Base-by-base conservation (phyloP, 2,329 filamentous ascomycete genomes). In the Xylariaceae sp. region DNA sequence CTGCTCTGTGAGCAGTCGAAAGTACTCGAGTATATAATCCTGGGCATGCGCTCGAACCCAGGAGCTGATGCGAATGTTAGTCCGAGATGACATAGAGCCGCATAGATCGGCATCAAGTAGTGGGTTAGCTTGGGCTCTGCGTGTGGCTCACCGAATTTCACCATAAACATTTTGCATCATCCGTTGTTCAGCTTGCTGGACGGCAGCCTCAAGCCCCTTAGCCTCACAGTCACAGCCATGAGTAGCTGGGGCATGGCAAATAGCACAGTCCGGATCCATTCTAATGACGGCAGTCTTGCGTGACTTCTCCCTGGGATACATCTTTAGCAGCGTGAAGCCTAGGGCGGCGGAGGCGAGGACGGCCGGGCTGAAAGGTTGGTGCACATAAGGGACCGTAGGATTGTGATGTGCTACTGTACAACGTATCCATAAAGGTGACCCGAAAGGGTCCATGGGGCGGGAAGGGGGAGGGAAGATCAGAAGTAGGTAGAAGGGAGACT, bases 201-300 rank as follows among this genome's bases (percentile, higher is more conserved):
- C 75, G 56, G 84, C 83, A 54, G 79, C 71, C 61, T 86, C 83
- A 32, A 87, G 75, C 31, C 82, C 80, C 63, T 82, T 84, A 50
- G 81, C 80, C 73, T 87, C 84, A 67, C 84, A 87, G 61, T 84
- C 81, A 69, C 84, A 87, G 58, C 73, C 75, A 62, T 77, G 67
- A 42, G 73, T 74, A 45, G 83, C 82, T 58, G 84, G 81, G 59
- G 78, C 76, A 65, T 76, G 76, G 69, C 84, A 87, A 66, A 87
- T 83, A 51, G 84, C 84, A 70, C 84, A 87, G 71, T 86, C 81
- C 43, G 84, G 84, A 65, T 87, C 84, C 81, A 86, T 86, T 70
- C 77, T 84, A 69, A 80, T 76, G 68, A 79, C 64, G 48, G 73
- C 64, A 43, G 73, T 68, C 70, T 78, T 80, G 64, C 74, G 72